Conservation (phyloP, 2,329 filamentous ascomycete genomes). For the Fusarium sp. region DNA sequence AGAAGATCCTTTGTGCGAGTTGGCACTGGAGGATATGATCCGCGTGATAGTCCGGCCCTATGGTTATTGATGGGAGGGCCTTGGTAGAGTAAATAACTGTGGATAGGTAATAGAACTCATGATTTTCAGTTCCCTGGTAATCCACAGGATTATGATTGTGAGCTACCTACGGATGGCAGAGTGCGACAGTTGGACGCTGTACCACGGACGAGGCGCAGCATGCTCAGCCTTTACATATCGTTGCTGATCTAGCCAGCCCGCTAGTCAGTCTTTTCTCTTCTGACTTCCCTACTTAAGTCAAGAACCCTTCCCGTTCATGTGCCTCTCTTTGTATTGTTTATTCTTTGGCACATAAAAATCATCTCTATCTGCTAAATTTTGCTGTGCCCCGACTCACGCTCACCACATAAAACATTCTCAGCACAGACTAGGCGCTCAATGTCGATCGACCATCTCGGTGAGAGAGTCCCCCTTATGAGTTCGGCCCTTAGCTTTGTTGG, state of each 20-base stretch:
- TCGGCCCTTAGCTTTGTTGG: no score
- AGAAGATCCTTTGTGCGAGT: background rate
- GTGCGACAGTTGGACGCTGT: background rate
- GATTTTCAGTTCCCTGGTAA: background rate
- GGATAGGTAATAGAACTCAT: background rate
- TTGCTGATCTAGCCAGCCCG: constrained; percentile 32
- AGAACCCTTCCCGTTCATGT: background rate
- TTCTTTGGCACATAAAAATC: no score
- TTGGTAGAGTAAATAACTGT: background rate
- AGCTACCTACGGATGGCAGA: background rate
- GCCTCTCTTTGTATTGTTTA: background rate
- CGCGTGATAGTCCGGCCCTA: background rate
- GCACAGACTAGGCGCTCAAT: no score
- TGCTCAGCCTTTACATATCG: background rate
- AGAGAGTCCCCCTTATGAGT: no score
- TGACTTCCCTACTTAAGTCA: constrained; percentile 19
- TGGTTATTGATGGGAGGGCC: background rate
- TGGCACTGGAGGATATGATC: background rate
- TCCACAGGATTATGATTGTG: background rate
- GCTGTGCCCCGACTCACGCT: no score
- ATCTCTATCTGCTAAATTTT: no score
- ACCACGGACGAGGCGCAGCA: constrained; percentile 28
- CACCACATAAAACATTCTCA: no score
- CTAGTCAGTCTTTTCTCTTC: constrained; percentile 18
- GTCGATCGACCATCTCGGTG: no score